Base-by-base conservation (phyloP, 1,139 yeast genomes). In the Eremothecium gossypii region DNA sequence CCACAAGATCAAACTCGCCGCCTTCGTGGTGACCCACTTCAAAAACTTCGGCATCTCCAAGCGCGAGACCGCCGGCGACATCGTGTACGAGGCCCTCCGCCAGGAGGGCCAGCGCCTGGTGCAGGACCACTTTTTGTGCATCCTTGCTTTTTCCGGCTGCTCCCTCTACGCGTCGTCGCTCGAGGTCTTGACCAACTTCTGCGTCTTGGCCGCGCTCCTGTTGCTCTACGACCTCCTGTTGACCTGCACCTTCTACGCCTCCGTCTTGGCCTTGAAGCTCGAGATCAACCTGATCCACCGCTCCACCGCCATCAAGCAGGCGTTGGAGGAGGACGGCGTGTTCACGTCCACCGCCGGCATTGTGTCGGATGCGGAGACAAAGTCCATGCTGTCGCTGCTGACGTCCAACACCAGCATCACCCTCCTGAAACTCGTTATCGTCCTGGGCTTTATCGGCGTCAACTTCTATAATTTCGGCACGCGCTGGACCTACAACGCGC, bases 251-350 rank as follows among this genome's bases (percentile, higher is more conserved):
- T 89, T 89, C 63, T 91, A 74, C 63, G 73, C 95, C 10, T 91
- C 96, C 2, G 77, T 87, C 41, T 74, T 91, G 53, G 81, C 95
- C 1, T 73, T 91, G 63, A 91, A 91, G 65, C 78, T 93, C 35
- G 97, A 93, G 64, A 86, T 91, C 59, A 79, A 79, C 58, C 73
- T 87, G 50, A 95, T 94, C 46, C 86, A 91, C 64, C 79, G 89
- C 52, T 83, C 91, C 40, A 81, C 87, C 46, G 76, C 79, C 45
- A 75, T 89, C 59, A 80, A 83, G 58, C 79, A 77, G 52, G 91
- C 87, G 17, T 70, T 91, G 52, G 95, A 89, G 66, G 98, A 91
- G 62, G 98, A 93, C 55, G 98, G 98, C 17, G 76, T 91, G 33
- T 74, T 86, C 37, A 78, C 78, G 42, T 67, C 71, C 45, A 84